Conservation (phyloP, 2,329 filamentous ascomycete genomes). For the Trichophyton schoenleinii region DNA sequence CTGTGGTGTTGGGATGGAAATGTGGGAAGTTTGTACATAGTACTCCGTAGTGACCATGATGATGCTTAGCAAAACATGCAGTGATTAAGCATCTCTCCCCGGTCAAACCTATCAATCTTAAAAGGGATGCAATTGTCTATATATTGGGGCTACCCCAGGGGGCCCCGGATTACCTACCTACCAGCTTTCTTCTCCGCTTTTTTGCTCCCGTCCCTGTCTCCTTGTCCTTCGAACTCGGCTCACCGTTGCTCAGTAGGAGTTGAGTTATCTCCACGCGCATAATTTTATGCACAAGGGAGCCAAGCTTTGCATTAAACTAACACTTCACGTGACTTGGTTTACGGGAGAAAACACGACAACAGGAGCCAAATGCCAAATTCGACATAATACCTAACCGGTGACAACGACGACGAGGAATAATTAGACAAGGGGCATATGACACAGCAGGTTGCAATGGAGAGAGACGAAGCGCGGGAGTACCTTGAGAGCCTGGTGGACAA, state of each 20-base stretch:
- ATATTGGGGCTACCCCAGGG: not conserved
- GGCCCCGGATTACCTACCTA: not conserved
- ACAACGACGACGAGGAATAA: not conserved
- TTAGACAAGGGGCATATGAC: not conserved
- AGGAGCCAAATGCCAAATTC: not conserved
- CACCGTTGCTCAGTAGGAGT: too few species aligned
- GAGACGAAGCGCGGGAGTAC: constrained; percentile 26
- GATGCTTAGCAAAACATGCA: constrained; percentile 7
- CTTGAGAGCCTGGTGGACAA: constrained; percentile 57
- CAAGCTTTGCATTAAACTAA: too few species aligned
- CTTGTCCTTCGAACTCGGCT: not conserved
- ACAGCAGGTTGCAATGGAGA: constrained; percentile 21
- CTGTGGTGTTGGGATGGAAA: constrained; percentile 40
- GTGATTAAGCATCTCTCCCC: constrained; percentile 2
- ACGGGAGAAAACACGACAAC: not conserved
- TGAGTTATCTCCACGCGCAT: too few species aligned
- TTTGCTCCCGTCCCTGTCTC: not conserved
- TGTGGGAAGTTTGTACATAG: constrained; percentile 19
- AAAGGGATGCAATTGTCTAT: not conserved
- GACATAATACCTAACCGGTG: too few species aligned
- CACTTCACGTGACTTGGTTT: not conserved
- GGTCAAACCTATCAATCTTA: constrained; percentile 1
- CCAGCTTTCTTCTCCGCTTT: not conserved
- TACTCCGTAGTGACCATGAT: not conserved
- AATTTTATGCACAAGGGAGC: too few species aligned